Evolutionary conservation across 2,329 filamentous ascomycete species (phyloP).

Genomic region (Aspergillus puulaauensis): DNA sequence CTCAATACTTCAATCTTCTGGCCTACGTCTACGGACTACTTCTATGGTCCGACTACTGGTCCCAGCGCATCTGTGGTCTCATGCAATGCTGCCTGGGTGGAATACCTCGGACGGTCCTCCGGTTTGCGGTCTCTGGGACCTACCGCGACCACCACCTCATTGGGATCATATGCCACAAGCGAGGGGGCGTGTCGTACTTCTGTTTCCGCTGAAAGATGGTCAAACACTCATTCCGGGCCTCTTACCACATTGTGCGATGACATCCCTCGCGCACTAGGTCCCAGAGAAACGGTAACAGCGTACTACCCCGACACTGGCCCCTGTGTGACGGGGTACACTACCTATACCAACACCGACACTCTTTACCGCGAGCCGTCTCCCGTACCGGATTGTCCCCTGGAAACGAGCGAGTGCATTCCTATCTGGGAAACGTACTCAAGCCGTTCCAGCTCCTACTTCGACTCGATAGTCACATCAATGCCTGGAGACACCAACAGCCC

Average conservation of each 20-base stretch:
- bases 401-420: conserved; percentile 19
- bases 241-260: conserved; percentile 24
- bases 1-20: conserved; percentile 22
- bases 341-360: conserved; percentile 1
- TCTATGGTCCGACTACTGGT: conserved; percentile 23
- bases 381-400: conserved; percentile 14
- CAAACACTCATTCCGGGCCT: conserved; percentile 19
- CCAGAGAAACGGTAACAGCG: conserved; percentile 15
- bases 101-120: conserved; percentile 15
- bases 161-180: conserved; percentile 18
- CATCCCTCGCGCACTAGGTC: conserved; percentile 18
- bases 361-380: conserved; percentile 15
- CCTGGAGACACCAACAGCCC: conserved; percentile 22
- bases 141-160: conserved; percentile 13
- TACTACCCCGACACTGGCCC: conserved; percentile 22
- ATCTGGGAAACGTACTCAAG: conserved; percentile 23
- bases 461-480: conserved; percentile 3
- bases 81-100: conserved; percentile 22
- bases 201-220: conserved; percentile 9
- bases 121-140: conserved; percentile 19
- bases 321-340: conserved; percentile 10
- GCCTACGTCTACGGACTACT: conserved; percentile 26
- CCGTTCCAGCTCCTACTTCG: conserved; percentile 8
- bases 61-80: conserved; percentile 19
- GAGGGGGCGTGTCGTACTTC: conserved; percentile 19